Conservation (phyloP, 2,329 filamentous ascomycete species). For the Epichloe coenophiala region DNA sequence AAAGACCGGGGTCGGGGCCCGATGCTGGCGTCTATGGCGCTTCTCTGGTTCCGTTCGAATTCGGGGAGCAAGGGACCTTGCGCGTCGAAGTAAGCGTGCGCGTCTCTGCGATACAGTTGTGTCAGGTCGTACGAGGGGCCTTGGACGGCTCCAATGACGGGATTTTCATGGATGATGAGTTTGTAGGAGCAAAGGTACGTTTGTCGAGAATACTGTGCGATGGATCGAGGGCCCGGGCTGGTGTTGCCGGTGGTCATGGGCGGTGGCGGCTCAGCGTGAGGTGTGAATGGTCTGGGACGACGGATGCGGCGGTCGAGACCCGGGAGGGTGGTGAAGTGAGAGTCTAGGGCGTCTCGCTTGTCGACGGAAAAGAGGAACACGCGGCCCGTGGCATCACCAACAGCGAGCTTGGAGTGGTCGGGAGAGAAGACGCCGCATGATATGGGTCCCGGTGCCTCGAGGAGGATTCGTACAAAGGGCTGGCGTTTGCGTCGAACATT, state of each 20-base stretch:
- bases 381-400: slow-evolving; percentile 49
- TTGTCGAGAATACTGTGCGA: slow-evolving; percentile 13
- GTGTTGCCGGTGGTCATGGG: slow-evolving; percentile 14
- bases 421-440: slow-evolving; percentile 45
- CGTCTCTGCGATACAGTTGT: slow-evolving; percentile 32
- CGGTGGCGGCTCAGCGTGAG: slow-evolving; percentile 34
- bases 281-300: slow-evolving; percentile 33
- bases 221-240: slow-evolving; percentile 6
- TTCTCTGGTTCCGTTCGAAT: slow-evolving; percentile 31
- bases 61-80: slow-evolving; percentile 29
- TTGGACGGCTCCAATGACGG: slow-evolving; percentile 40
- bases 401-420: slow-evolving; percentile 37
- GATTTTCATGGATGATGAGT: slow-evolving; percentile 29
- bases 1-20: slow-evolving; percentile 12
- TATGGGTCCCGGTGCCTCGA: slow-evolving; percentile 42
- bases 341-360: slow-evolving; percentile 24
- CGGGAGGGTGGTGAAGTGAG: slow-evolving; percentile 23
- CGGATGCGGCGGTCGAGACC: slow-evolving; percentile 23
- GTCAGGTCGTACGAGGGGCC: slow-evolving; percentile 36
- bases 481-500: slow-evolving; percentile 34
- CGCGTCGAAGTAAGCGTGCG: slow-evolving; percentile 32
- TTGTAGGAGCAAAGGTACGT: slow-evolving; percentile 24
- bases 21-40: slow-evolving; percentile 18
- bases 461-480: slow-evolving; percentile 37
- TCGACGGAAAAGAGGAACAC: slow-evolving; percentile 41